Percentiles rank a stretch among this genome's conserved stretches.
These are phyloP conservation scores for Cenococcum geophilum DNA, from an alignment of 495 filamentous ascomycete genomes.

Conservation along the genomic window DNA sequence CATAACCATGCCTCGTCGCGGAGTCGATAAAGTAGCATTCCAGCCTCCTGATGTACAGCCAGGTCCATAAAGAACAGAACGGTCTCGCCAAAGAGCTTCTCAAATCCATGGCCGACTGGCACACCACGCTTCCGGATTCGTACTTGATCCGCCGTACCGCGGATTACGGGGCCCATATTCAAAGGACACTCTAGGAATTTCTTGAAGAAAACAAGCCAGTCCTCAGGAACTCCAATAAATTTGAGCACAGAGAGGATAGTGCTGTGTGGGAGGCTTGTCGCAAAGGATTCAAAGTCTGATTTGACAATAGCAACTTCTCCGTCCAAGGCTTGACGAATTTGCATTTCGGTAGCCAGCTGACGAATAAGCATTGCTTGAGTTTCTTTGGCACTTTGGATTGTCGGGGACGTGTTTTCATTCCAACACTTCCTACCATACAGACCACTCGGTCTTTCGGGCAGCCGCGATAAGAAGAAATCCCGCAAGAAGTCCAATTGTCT, in stretches of 20 bases:
- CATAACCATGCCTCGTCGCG: conserved; percentile 19
- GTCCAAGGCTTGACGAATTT: conserved; percentile 11
- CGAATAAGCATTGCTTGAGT: conserved; percentile 14
- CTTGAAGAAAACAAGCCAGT: conserved; percentile 23
- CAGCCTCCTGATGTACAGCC: conserved; percentile 16
- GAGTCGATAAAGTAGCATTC: conserved; percentile 16
- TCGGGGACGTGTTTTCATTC: not conserved
- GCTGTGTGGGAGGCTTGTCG: conserved; percentile 19
- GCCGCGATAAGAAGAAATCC: conserved; percentile 19
- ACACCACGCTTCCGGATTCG: conserved; percentile 14
- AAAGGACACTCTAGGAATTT: conserved; percentile 21
- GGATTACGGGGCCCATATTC: conserved; percentile 20
- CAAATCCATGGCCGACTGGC: conserved; percentile 15
- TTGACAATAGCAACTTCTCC: conserved; percentile 8
- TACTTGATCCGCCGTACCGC: conserved; percentile 15
- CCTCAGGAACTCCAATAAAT: conserved; percentile 24
- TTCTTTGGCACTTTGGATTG: not conserved
- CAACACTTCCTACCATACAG: not conserved
- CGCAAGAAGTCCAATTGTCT: conserved; percentile 11
- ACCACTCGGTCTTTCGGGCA: conserved; percentile 9
- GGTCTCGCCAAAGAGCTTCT: conserved; percentile 18
- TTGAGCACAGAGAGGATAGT: conserved; percentile 23
- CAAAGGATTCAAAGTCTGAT: conserved; percentile 14
- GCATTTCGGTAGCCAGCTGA: conserved; percentile 16
- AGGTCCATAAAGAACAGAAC: conserved; percentile 26